Evolutionary conservation across 257 asterid species (phyloP).

Genomic region (Solanum gandarillasii): DNA sequence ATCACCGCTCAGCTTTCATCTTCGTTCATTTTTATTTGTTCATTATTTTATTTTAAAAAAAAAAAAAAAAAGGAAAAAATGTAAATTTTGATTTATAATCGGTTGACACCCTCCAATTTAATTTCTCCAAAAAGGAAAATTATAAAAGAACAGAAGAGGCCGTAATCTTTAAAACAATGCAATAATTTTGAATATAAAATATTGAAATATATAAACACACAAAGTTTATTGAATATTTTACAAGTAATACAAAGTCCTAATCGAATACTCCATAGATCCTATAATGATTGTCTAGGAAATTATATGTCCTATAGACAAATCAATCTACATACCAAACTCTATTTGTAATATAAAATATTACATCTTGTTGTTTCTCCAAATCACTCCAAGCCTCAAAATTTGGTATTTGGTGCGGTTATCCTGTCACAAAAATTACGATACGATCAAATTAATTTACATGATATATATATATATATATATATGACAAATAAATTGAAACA

Average conservation of each 20-base stretch:
- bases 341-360: neutral
- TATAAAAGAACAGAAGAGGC: neutral
- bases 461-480: no score
- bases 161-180: neutral
- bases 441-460: neutral
- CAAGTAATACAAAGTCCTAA: neutral
- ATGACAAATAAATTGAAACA: no score
- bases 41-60: accelerated
- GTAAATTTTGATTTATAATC: neutral
- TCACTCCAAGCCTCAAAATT: neutral
- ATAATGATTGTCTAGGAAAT: neutral
- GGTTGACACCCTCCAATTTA: neutral
- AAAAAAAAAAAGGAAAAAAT: accelerated
- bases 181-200: neutral
- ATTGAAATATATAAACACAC: neutral
- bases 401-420: neutral
- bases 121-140: neutral
- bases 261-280: neutral
- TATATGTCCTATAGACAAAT: neutral
- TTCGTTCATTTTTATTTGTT: neutral
- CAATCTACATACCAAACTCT: neutral
- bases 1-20: neutral
- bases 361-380: neutral
- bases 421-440: neutral
- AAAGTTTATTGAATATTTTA: neutral